phyloP scores from a whole-genome alignment of 192 early-diverging fungal species.

The Linnemannia exigua region DNA sequence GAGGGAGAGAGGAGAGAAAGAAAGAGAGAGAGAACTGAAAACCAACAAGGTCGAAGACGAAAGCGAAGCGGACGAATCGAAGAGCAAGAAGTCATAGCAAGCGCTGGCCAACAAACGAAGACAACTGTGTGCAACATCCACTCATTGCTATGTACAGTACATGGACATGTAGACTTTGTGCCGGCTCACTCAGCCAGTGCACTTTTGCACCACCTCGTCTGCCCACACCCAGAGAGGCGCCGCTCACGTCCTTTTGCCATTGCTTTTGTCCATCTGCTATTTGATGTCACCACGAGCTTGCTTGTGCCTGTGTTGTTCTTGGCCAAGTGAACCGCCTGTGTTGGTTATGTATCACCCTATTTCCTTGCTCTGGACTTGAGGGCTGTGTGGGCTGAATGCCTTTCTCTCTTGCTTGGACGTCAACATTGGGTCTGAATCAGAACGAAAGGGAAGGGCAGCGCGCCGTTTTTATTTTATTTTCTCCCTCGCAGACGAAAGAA shows the following conservation, averaged over 20 bases:
- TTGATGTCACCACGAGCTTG: no score
- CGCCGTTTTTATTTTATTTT: neutral
- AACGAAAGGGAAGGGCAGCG: neutral
- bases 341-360: no score
- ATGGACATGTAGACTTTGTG: no score
- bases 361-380: neutral
- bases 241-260: no score
- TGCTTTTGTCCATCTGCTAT: no score
- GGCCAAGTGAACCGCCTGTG: neutral
- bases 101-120: neutral
- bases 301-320: neutral
- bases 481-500: neutral
- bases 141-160: neutral
- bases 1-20: neutral
- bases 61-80: neutral
- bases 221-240: no score
- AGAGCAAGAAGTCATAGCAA: neutral
- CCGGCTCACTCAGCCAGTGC: no score
- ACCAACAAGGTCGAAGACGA: neutral
- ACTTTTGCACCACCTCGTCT: no score
- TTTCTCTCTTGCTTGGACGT: neutral
- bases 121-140: neutral
- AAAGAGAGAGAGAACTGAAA: neutral
- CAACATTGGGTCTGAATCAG: neutral
- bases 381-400: conserved; percentile 6